phyloP scores from a whole-genome alignment of 2,329 filamentous ascomycete species.

The Epicoccum nigrum region DNA sequence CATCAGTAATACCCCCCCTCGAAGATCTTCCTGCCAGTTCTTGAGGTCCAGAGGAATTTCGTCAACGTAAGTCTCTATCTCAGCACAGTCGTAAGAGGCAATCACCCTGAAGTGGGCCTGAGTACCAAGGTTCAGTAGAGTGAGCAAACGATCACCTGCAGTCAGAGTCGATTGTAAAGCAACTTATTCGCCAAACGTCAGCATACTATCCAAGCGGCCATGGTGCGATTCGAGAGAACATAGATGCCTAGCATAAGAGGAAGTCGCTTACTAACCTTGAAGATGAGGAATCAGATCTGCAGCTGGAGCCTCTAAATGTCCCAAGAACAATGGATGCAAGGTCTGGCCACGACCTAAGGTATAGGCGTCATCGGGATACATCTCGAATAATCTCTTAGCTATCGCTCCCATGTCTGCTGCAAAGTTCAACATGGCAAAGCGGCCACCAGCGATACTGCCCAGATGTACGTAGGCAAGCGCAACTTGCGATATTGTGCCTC shows the following conservation, averaged over 20 bases:
- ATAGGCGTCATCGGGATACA: slow-evolving; percentile 61
- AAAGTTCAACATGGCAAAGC: slow-evolving; percentile 74
- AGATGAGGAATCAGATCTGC: slow-evolving; percentile 63
- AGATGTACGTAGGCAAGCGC: slow-evolving; percentile 72
- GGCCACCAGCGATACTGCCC: slow-evolving; percentile 68
- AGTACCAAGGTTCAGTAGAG: slow-evolving; percentile 74
- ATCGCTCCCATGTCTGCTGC: slow-evolving; percentile 69
- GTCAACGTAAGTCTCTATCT: slow-evolving; percentile 73
- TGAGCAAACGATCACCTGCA: slow-evolving; percentile 73
- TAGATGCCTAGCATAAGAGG: neutral
- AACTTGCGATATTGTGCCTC: slow-evolving; percentile 71
- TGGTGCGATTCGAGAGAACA: neutral
- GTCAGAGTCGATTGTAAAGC: slow-evolving; percentile 70
- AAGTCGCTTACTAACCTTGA: slow-evolving; percentile 50
- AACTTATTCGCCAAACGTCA: neutral
- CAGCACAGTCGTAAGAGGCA: slow-evolving; percentile 69
- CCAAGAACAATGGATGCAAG: slow-evolving; percentile 71
- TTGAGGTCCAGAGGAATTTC: slow-evolving; percentile 76
- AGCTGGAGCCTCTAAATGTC: slow-evolving; percentile 71
- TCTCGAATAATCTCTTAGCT: slow-evolving; percentile 68
- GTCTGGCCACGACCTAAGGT: slow-evolving; percentile 72
- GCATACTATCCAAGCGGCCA: neutral
- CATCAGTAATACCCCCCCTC: slow-evolving; percentile 73
- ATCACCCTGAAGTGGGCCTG: slow-evolving; percentile 71
- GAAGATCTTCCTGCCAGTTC: slow-evolving; percentile 72